Evolutionary conservation across 23 red algal genomes (phyloP), one percentile per base, ranked within the genome.

Genomic region (Chondrus crispus): DNA sequence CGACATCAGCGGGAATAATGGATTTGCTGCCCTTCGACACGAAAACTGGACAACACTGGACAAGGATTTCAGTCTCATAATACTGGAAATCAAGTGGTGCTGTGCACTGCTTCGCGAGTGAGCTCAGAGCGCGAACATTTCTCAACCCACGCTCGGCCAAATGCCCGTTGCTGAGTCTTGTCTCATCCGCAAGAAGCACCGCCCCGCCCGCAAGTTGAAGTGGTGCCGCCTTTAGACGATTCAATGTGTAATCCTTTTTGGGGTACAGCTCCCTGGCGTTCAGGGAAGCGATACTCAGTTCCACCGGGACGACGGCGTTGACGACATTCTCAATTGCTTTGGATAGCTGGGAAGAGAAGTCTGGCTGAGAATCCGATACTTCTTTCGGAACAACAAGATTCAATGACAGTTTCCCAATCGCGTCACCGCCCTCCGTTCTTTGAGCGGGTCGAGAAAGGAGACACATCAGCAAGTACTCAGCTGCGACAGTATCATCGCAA

Each of bases 371-470:
- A 35, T 73, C 84, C n/a, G n/a, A n/a, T n/a, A n/a, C n/a, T n/a
- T n/a, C n/a, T 26, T 12, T 60, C 3, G 92, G 92, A 0, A 94
- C 47, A 9, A 94, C 82, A 14, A 87, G 24, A 80, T 94, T 94
- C 18, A 94, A 70, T 12, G 64, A 87, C 42, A 94, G 62, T 52
- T 94, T 94, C 36, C 92, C 92, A 32, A 94, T 62, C 24, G 88
- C 74, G 29, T 58, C 73, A 28, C 43, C 72, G 62, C 71, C 71
- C 13, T 37, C 49, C 36, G 66, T 81, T 13, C 68, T 44, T 36
- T 30, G n/a, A 28, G 80, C 38, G 6, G 84, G 82, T 24, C 92
- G 83, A 3, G 64, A 58, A 16, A 88, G 45, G 5, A 94, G 58
- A 36, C 70, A 55, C 82, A 88, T 82, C 36, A 88, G 50, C 50